A percentile compares a stretch with the other conserved stretches of the same genome.
Evolutionary conservation across 805 yeast genomes (phyloP).

Genomic region (Metschnikowia amazonensis): DNA sequence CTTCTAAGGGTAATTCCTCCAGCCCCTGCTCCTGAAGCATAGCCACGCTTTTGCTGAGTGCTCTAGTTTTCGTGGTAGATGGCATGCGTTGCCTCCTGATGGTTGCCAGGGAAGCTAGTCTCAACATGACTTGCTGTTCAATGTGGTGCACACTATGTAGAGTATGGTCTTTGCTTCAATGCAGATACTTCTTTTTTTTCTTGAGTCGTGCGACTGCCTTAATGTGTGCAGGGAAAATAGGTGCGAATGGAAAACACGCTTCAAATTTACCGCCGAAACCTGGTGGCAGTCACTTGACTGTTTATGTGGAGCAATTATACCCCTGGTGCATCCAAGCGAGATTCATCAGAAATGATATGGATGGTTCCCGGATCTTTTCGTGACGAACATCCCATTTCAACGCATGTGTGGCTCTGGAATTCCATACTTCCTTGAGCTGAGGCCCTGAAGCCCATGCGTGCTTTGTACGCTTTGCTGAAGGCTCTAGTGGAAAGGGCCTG

Average conservation of each 20-base stretch:
- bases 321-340: neutral
- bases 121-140: conserved; percentile 4
- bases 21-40: neutral
- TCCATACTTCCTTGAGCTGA: no score
- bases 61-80: neutral
- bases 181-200: neutral
- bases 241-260: neutral
- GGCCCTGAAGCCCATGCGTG: no score
- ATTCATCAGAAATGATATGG: no score
- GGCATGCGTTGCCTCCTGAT: conserved; percentile 1
- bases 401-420: no score
- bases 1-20: neutral
- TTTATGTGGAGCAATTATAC: neutral
- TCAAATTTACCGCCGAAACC: neutral
- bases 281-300: neutral
- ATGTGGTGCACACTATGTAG: neutral
- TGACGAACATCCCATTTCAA: no score
- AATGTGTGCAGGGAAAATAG: neutral
- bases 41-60: neutral
- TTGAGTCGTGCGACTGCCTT: neutral
- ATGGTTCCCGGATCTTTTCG: no score
- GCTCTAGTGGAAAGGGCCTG: no score
- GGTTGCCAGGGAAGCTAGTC: neutral
- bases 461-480: no score
- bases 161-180: neutral